Conservation (phyloP, 345 rosid species). For the Arabidopsis suecica region DNA sequence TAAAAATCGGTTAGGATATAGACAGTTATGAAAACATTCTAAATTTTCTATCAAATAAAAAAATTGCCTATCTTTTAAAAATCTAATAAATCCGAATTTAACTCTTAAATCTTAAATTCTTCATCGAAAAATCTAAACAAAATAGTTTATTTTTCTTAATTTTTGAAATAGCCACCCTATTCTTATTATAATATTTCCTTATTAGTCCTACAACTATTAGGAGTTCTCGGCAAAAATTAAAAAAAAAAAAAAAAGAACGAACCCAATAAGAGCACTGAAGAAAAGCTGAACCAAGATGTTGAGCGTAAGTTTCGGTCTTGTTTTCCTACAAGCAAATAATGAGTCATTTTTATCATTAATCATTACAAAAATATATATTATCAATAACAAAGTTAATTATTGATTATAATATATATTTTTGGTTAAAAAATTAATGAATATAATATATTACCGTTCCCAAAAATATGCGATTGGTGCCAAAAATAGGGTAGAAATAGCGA, state of each 20-base stretch:
- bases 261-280: conserved; percentile 78
- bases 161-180: not conserved
- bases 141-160: not conserved
- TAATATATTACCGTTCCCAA: conserved; percentile 57
- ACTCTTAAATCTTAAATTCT: not conserved
- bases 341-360: not conserved
- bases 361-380: not conserved
- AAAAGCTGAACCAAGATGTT: conserved; percentile 62
- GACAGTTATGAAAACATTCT: not conserved
- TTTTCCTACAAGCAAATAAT: conserved; percentile 51
- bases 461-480: conserved; percentile 61
- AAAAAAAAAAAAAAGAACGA: conserved; percentile 5
- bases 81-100: not conserved
- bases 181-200: not conserved
- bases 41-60: not conserved
- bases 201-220: not conserved
- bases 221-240: not conserved
- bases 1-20: not conserved
- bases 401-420: conserved; percentile 5
- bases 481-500: conserved; percentile 57
- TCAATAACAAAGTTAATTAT: not conserved
- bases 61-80: not conserved
- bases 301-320: conserved; percentile 67
- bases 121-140: not conserved
- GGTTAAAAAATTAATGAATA: not conserved